Percentiles rank a stretch among this genome's conserved stretches.
These are phyloP conservation scores for Penicillium coprophilum DNA, from an alignment of 495 filamentous ascomycete genomes.

Conservation along the genomic window DNA sequence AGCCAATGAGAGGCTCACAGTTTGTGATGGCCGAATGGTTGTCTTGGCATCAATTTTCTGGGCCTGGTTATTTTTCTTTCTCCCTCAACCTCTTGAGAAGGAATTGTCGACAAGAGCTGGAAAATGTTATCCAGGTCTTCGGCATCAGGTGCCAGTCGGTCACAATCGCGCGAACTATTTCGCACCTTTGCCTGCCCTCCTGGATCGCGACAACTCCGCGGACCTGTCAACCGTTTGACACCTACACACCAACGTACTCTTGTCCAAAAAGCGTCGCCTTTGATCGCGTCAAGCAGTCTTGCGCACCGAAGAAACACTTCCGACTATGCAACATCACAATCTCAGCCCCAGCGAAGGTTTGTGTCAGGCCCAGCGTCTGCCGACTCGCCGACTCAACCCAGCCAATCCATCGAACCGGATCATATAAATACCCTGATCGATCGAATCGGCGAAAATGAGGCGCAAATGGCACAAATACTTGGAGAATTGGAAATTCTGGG, in stretches of 20 bases:
- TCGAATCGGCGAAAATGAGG: slow-evolving; percentile 39
- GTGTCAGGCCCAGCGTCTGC: slow-evolving; percentile 29
- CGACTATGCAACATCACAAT: background rate
- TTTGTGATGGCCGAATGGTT: slow-evolving; percentile 28
- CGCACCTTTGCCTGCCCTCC: slow-evolving; percentile 23
- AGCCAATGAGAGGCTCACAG: slow-evolving; percentile 33
- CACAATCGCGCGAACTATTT: slow-evolving; percentile 31
- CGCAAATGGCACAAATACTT: slow-evolving; percentile 34
- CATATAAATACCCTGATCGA: slow-evolving; percentile 41
- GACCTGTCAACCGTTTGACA: slow-evolving; percentile 25
- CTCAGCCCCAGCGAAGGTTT: slow-evolving; percentile 19
- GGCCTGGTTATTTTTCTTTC: slow-evolving; percentile 21
- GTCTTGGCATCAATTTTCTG: slow-evolving; percentile 41
- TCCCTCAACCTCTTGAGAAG: slow-evolving; percentile 3
- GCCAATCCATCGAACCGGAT: slow-evolving; percentile 22
- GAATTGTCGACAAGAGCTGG: slow-evolving; percentile 9
- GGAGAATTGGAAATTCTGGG: slow-evolving; percentile 38
- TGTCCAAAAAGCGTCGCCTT: slow-evolving; percentile 12
- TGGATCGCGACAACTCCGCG: slow-evolving; percentile 31
- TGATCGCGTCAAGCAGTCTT: slow-evolving; percentile 2
- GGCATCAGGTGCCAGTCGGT: slow-evolving; percentile 30
- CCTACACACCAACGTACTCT: slow-evolving; percentile 19
- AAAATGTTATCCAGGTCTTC: slow-evolving; percentile 41
- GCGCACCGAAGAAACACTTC: background rate
- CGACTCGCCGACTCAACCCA: slow-evolving; percentile 17